phyloP scores from a whole-genome alignment of 192 early-diverging fungal species.

The Rhizophagus clarus region DNA sequence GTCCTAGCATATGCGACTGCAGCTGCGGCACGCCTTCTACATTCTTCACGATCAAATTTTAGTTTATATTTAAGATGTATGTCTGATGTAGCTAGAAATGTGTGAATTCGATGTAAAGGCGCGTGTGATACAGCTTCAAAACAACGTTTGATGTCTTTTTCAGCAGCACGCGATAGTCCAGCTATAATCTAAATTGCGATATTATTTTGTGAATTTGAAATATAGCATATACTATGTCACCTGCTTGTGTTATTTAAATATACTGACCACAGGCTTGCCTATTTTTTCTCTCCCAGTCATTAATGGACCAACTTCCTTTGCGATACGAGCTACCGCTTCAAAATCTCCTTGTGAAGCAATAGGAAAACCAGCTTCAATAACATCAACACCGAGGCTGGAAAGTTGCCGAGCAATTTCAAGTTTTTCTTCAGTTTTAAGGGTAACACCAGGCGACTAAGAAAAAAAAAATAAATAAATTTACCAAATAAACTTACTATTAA shows the following conservation, averaged over 20 bases:
- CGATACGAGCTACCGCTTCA: constrained; percentile 92
- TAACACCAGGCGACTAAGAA: constrained; percentile 90
- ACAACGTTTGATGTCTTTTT: constrained; percentile 85
- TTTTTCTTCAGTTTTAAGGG: constrained; percentile 90
- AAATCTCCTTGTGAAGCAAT: constrained; percentile 94
- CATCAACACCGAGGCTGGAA: constrained; percentile 91
- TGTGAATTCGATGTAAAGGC: constrained; percentile 88
- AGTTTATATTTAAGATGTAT: constrained; percentile 95
- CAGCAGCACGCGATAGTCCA: constrained; percentile 84
- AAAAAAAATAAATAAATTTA: neutral
- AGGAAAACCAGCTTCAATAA: constrained; percentile 96
- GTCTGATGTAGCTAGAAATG: constrained; percentile 95
- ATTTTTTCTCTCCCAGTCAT: constrained; percentile 77
- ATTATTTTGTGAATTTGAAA: neutral
- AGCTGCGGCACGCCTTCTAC: constrained; percentile 75
- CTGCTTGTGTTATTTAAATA: neutral
- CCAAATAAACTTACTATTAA: too few species aligned
- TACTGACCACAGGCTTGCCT: constrained; percentile 78
- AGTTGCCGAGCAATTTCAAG: constrained; percentile 92
- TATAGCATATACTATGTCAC: neutral
- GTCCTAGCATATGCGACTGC: constrained; percentile 80
- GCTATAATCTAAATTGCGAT: constrained; percentile 66
- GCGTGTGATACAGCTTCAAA: constrained; percentile 88
- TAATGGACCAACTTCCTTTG: constrained; percentile 85
- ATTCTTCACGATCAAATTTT: constrained; percentile 85